These are phyloP conservation scores for Botryotinia narcissicola DNA, from an alignment of 2,329 filamentous ascomycete genomes.

Conservation along the genomic window DNA sequence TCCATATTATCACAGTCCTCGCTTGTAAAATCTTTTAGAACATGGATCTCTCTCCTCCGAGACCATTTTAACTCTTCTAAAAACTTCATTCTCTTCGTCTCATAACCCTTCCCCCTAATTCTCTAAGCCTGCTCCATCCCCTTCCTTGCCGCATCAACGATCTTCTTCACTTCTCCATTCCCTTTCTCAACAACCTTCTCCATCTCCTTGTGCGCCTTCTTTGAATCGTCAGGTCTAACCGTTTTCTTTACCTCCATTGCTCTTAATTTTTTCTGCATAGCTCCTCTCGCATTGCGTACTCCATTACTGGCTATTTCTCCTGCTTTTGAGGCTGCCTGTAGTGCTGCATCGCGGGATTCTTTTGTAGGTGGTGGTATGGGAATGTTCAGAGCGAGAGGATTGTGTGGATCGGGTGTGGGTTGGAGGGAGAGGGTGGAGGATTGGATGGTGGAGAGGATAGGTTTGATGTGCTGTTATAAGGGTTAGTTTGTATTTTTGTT, in stretches of 20 bases:
- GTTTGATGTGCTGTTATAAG: constrained; percentile 50
- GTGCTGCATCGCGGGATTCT: constrained; percentile 47
- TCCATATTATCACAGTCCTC: background rate
- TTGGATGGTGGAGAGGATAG: constrained; percentile 52
- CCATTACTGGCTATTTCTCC: constrained; percentile 36
- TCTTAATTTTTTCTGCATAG: constrained; percentile 40
- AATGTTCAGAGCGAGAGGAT: constrained; percentile 51
- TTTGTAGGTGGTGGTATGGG: constrained; percentile 57
- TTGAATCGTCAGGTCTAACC: constrained; percentile 41
- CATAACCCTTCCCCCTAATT: background rate
- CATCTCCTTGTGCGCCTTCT: constrained; percentile 42
- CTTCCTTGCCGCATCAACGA: constrained; percentile 41
- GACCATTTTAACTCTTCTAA: background rate
- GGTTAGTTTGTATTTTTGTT: background rate
- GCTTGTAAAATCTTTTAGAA: background rate
- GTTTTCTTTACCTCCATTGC: constrained; percentile 38
- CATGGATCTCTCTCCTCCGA: background rate
- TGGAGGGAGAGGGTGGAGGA: constrained; percentile 50
- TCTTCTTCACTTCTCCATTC: constrained; percentile 38
- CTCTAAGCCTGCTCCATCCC: constrained; percentile 36
- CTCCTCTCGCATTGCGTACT: constrained; percentile 38
- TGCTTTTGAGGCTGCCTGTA: constrained; percentile 36
- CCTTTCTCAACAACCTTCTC: constrained; percentile 41
- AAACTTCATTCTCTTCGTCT: background rate
- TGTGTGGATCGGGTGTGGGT: constrained; percentile 47